Percentiles rank a stretch among this genome's conserved stretches.
These are phyloP conservation scores for Podospora comata DNA, from an alignment of 495 filamentous ascomycete species.

Conservation along the genomic window DNA sequence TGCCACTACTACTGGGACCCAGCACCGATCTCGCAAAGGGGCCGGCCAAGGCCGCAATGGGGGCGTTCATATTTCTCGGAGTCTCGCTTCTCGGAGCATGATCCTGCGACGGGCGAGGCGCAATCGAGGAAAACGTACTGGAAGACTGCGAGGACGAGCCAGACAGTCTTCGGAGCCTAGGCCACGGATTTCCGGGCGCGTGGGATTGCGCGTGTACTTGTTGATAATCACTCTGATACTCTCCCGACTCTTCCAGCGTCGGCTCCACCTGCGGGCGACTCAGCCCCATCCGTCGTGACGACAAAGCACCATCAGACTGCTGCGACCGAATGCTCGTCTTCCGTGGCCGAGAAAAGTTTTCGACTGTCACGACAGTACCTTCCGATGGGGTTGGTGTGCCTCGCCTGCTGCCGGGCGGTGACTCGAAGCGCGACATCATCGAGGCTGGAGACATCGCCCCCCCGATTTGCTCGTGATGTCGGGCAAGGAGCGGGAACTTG, in stretches of 20 bases:
- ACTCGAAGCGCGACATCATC: conserved; percentile 19
- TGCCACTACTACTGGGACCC: conserved; percentile 19
- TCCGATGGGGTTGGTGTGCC: conserved; percentile 21
- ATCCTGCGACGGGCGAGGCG: conserved; percentile 35
- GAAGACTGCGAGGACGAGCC: conserved; percentile 47
- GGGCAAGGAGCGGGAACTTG: conserved; percentile 25
- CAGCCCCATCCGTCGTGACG: conserved; percentile 26
- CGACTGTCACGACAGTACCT: conserved; percentile 31
- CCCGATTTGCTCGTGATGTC: conserved; percentile 31
- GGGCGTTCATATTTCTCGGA: conserved; percentile 24
- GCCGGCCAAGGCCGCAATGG: conserved; percentile 21
- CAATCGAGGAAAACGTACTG: conserved; percentile 42
- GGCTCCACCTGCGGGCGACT: conserved; percentile 31
- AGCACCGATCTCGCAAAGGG: conserved; percentile 18
- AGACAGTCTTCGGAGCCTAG: conserved; percentile 41
- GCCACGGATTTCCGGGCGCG: conserved; percentile 31
- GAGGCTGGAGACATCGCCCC: conserved; percentile 24
- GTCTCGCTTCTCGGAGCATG: conserved; percentile 24
- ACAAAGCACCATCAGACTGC: conserved; percentile 34
- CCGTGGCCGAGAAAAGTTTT: conserved; percentile 54
- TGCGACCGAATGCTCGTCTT: conserved; percentile 46
- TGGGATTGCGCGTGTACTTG: conserved; percentile 20
- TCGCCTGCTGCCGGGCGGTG: conserved; percentile 25
- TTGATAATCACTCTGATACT: conserved; percentile 24
- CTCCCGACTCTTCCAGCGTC: conserved; percentile 31